A percentile compares a stretch with the other conserved stretches of the same genome.
phyloP scores from a whole-genome alignment of 2,329 filamentous ascomycete species.

The Monosporascus sp. region DNA sequence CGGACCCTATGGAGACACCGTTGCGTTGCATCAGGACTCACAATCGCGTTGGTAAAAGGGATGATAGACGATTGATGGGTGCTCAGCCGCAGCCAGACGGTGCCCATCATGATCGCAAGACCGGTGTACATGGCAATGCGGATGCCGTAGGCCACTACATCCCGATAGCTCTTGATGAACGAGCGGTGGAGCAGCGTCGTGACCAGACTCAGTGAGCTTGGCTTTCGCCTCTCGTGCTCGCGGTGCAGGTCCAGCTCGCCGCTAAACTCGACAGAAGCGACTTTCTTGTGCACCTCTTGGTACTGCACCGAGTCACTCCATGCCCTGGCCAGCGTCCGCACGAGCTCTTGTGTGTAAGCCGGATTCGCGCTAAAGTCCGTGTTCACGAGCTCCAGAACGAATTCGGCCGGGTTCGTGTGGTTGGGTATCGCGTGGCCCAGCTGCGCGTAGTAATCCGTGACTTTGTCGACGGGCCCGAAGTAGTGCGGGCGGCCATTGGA shows the following conservation, averaged over 20 bases:
- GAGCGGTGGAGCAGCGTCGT: slow-evolving; percentile 68
- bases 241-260: background rate
- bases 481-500: slow-evolving; percentile 68
- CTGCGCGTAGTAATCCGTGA: slow-evolving; percentile 58
- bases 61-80: slow-evolving; percentile 69
- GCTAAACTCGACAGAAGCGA: slow-evolving; percentile 22
- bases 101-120: slow-evolving; percentile 81
- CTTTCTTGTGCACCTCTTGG: slow-evolving; percentile 14
- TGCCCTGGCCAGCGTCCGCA: slow-evolving; percentile 46
- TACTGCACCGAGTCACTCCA: slow-evolving; percentile 47
- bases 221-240: slow-evolving; percentile 20
- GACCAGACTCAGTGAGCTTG: slow-evolving; percentile 45
- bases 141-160: slow-evolving; percentile 79
- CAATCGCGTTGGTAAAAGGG: slow-evolving; percentile 75
- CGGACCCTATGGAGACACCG: too few species aligned
- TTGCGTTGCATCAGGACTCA: slow-evolving; percentile 21
- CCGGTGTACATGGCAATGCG: slow-evolving; percentile 72
- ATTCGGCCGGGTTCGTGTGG: slow-evolving; percentile 75
- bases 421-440: slow-evolving; percentile 59
- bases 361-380: slow-evolving; percentile 61
- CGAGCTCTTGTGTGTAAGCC: slow-evolving; percentile 38
- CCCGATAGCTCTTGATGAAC: slow-evolving; percentile 79
- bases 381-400: slow-evolving; percentile 72
- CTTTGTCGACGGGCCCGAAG: slow-evolving; percentile 56
- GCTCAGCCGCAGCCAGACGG: slow-evolving; percentile 72